Conservation (phyloP, 495 filamentous ascomycete genomes). For the Aspergillus sclerotioniger region DNA sequence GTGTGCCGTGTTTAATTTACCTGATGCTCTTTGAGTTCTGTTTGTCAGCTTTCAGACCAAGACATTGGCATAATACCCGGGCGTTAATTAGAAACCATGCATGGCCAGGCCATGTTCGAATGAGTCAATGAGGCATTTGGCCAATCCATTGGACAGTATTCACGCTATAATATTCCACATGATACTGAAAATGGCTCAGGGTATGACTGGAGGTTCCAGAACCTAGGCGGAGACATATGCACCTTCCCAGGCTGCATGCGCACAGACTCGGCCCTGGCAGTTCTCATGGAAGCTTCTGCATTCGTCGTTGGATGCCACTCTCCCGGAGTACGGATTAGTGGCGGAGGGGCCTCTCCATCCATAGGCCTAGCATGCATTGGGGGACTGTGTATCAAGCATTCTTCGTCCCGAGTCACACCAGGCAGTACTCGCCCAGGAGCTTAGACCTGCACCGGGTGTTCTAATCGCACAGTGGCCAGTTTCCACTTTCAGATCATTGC, state of each 20-base stretch:
- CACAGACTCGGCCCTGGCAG: slow-evolving; percentile 18
- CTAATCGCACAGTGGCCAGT: too few species aligned
- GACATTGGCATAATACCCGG: too few species aligned
- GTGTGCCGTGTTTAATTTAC: not conserved
- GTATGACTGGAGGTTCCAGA: not conserved
- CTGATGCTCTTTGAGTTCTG: too few species aligned
- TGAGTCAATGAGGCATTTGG: not conserved
- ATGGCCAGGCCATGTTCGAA: not conserved
- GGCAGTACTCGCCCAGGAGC: not conserved
- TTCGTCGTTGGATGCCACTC: not conserved
- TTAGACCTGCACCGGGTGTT: too few species aligned
- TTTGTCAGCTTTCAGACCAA: too few species aligned
- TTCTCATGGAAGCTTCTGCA: not conserved
- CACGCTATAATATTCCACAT: not conserved
- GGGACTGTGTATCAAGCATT: not conserved
- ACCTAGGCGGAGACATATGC: not conserved
- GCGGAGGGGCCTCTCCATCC: not conserved
- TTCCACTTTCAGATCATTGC: too few species aligned
- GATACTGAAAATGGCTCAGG: not conserved
- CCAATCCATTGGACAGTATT: not conserved
- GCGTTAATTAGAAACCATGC: not conserved
- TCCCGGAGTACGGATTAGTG: not conserved
- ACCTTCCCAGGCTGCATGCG: not conserved
- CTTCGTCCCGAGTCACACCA: not conserved
- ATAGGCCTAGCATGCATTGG: not conserved